phyloP scores from a whole-genome alignment of 345 rosid genomes.

The Carallia pectinifolia region DNA sequence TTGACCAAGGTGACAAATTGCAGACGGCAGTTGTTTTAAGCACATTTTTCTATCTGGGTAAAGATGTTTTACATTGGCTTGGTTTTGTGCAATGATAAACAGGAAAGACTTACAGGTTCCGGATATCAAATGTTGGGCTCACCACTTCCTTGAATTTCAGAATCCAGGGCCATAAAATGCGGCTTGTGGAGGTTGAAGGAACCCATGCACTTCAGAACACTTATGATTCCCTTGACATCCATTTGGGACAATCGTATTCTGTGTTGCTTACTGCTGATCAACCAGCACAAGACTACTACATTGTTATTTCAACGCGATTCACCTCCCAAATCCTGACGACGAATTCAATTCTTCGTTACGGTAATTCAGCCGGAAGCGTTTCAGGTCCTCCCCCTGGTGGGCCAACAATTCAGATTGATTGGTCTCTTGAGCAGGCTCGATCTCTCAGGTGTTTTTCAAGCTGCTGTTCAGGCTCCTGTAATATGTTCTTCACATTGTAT shows the following conservation, averaged over 20 bases:
- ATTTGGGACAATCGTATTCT: conserved; percentile 33
- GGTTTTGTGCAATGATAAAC: conserved; percentile 9
- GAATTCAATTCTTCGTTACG: conserved; percentile 28
- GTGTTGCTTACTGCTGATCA: conserved; percentile 33
- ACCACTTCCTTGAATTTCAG: conserved; percentile 29
- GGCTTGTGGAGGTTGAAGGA: conserved; percentile 35
- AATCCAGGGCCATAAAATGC: conserved; percentile 32
- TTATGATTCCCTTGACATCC: conserved; percentile 31
- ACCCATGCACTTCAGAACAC: conserved; percentile 30
- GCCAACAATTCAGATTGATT: conserved; percentile 31
- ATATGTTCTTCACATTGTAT: not conserved
- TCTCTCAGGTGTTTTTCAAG: conserved; percentile 22
- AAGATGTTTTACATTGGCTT: not conserved
- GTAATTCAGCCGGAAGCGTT: conserved; percentile 28
- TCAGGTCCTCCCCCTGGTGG: conserved; percentile 28
- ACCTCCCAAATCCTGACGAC: conserved; percentile 23
- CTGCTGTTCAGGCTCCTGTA: no score
- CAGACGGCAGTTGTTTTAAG: no score
- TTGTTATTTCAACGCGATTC: conserved; percentile 28
- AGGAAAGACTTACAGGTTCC: conserved; percentile 34
- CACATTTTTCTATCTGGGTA: not conserved
- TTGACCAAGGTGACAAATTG: conserved; percentile 52
- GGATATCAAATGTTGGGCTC: conserved; percentile 36
- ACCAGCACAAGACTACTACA: conserved; percentile 29
- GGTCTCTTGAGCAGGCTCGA: conserved; percentile 36